phyloP scores from a whole-genome alignment of 192 early-diverging fungal genomes.

The Spinellus fusiger region DNA sequence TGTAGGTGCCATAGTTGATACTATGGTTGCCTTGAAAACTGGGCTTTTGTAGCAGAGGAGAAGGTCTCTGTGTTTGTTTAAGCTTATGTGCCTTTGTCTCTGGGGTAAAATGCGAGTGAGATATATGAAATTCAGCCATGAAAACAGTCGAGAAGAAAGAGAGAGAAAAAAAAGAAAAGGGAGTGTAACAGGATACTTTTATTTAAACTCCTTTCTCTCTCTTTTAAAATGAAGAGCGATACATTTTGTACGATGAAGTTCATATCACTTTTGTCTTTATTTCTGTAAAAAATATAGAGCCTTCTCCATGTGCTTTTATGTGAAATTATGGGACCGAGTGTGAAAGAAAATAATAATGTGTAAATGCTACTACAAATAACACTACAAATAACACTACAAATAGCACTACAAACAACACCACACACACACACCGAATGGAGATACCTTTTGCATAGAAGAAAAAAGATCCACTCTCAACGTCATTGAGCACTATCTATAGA shows the following conservation, averaged over 20 bases:
- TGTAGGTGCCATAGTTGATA: constrained; percentile 3
- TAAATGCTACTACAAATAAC: no score
- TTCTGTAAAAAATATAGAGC: background rate
- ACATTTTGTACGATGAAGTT: no score
- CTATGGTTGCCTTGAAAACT: constrained; percentile 4
- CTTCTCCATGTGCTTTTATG: no score
- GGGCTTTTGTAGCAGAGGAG: background rate
- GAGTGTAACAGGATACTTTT: background rate
- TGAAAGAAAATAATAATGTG: no score
- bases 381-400: no score
- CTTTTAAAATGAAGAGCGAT: no score
- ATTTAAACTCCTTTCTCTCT: background rate
- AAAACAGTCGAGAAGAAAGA: background rate
- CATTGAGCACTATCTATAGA: no score
- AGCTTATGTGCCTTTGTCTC: background rate
- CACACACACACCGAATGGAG: no score
- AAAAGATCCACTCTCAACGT: no score
- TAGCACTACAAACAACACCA: no score
- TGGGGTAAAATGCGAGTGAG: background rate
- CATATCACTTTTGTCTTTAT: background rate
- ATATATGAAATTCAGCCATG: background rate
- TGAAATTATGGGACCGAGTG: no score
- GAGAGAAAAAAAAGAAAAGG: background rate
- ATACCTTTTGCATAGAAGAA: no score
- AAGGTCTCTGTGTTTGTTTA: background rate